Conservation (phyloP, 2,329 filamentous ascomycete species). For the Rhynchosporium agropyri region DNA sequence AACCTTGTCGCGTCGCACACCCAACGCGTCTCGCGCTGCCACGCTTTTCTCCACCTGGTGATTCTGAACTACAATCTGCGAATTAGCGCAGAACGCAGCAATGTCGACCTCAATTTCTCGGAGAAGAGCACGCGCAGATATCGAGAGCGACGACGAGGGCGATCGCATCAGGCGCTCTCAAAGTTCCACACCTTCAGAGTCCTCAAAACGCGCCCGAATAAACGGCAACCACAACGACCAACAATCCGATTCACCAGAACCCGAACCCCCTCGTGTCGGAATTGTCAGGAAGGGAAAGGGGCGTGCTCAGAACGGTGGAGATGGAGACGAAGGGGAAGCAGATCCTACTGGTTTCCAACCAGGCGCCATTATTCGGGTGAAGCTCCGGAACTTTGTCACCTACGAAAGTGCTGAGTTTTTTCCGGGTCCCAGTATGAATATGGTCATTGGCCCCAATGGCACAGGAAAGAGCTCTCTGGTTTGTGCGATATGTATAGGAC, state of each 20-base stretch:
- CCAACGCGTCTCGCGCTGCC: not conserved
- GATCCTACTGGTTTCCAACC: conserved; percentile 20
- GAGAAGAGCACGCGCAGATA: conserved; percentile 31
- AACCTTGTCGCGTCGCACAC: not conserved
- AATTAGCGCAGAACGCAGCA: not conserved
- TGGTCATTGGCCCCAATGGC: conserved; percentile 98
- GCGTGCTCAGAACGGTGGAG: conserved; percentile 17
- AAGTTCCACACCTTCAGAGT: conserved; percentile 28
- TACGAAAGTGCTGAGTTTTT: conserved; percentile 91
- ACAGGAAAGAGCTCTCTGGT: conserved; percentile 97
- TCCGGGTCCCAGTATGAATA: conserved; percentile 90
- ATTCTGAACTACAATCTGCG: not conserved
- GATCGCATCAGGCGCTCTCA: conserved; percentile 30
- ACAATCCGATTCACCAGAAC: conserved; percentile 22
- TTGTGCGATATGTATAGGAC: conserved; percentile 90
- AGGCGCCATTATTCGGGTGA: conserved; percentile 87
- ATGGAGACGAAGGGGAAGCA: conserved; percentile 21
- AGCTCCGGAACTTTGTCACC: conserved; percentile 87
- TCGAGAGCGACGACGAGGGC: conserved; percentile 37
- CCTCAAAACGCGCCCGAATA: conserved; percentile 37
- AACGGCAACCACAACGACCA: conserved; percentile 28
- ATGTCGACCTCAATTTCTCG: conserved; percentile 11
- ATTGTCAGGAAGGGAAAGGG: not conserved
- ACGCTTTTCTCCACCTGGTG: not conserved
- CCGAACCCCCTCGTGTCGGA: conserved; percentile 2